phyloP scores from a whole-genome alignment of 2,329 filamentous ascomycete species.

The Chaetomiaceae sp. region DNA sequence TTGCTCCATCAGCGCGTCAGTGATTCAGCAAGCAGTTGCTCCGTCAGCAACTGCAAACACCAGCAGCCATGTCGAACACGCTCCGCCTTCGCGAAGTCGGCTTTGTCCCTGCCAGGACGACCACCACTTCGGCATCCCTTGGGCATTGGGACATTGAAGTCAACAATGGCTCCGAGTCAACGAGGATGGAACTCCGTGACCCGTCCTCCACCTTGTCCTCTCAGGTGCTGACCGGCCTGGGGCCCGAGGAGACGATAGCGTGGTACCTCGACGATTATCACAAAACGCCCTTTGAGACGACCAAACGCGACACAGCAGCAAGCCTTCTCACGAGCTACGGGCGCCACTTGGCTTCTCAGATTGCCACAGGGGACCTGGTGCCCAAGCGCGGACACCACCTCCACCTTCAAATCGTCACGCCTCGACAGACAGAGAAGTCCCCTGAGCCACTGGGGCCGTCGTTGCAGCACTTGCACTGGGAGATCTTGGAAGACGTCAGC shows the following conservation, averaged over 20 bases:
- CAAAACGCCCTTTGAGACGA: background rate
- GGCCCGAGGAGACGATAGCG: background rate
- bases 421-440: background rate
- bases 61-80: too few relatives aligned
- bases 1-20: too few relatives aligned
- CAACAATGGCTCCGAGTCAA: background rate
- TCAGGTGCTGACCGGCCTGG: background rate
- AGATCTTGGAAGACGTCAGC: background rate
- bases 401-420: background rate
- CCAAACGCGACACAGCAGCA: background rate
- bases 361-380: background rate
- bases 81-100: background rate
- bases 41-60: too few relatives aligned
- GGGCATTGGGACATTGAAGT: background rate
- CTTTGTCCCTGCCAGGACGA: background rate
- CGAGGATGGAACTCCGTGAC: background rate
- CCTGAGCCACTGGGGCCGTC: background rate
- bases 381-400: background rate
- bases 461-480: conserved; percentile 3
- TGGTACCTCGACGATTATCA: background rate
- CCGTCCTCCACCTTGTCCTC: background rate
- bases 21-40: too few relatives aligned
- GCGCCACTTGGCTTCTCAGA: background rate
- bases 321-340: background rate
- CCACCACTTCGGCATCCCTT: background rate